These are phyloP conservation scores for Plenodomus tracheiphilus DNA, from an alignment of 2,329 filamentous ascomycete species.

Conservation along the genomic window DNA sequence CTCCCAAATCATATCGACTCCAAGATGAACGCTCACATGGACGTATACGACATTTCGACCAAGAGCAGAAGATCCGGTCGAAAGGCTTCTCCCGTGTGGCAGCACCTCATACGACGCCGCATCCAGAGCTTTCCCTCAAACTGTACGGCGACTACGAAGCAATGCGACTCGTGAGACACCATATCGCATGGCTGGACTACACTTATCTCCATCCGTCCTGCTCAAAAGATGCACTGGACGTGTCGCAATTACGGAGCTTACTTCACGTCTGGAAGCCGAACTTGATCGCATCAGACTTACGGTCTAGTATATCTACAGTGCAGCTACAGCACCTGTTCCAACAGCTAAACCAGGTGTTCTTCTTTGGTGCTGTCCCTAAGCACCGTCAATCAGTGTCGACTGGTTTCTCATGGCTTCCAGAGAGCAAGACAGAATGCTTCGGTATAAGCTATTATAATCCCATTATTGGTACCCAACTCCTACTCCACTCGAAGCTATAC, in stretches of 20 bases:
- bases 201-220: slow-evolving; percentile 10
- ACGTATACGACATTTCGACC: slow-evolving; percentile 2
- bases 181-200: slow-evolving; percentile 15
- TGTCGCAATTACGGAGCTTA: slow-evolving; percentile 10
- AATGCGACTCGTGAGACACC: slow-evolving; percentile 18
- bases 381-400: slow-evolving; percentile 8
- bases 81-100: background rate
- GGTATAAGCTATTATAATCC: slow-evolving; percentile 14
- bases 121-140: slow-evolving; percentile 3
- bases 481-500: slow-evolving; percentile 14
- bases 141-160: slow-evolving; percentile 21
- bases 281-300: slow-evolving; percentile 8
- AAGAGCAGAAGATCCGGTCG: background rate
- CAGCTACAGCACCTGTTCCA: slow-evolving; percentile 11
- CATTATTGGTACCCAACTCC: slow-evolving; percentile 15
- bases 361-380: slow-evolving; percentile 7
- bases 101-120: background rate
- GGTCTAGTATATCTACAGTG: slow-evolving; percentile 5
- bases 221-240: background rate
- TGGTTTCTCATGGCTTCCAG: slow-evolving; percentile 11
- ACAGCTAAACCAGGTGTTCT: slow-evolving; percentile 16
- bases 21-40: slow-evolving; percentile 10
- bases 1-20: slow-evolving; percentile 16
- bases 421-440: slow-evolving; percentile 10
- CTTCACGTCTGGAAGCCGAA: slow-evolving; percentile 12